A percentile compares a stretch with the other conserved stretches of the same genome.
Evolutionary conservation across 192 early-diverging fungal genomes (phyloP).

Genomic region (Diversispora eburnea): DNA sequence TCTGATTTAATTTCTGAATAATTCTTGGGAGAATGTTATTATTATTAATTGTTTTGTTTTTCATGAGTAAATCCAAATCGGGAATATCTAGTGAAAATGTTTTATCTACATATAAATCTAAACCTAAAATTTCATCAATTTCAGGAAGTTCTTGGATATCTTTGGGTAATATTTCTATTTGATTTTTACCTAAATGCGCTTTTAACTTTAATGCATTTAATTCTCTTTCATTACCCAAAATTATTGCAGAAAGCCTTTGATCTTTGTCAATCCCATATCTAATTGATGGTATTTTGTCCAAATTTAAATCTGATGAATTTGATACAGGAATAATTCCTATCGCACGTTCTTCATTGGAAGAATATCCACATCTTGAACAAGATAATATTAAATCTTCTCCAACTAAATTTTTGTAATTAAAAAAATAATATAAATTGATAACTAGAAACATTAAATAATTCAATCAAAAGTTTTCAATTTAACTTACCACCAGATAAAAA

Average conservation of each 20-base stretch:
- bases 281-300: neutral
- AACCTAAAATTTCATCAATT: neutral
- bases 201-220: neutral
- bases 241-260: neutral
- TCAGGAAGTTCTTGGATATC: neutral
- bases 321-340: slow-evolving; percentile 29
- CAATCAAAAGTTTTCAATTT: too few species aligned
- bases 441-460: neutral
- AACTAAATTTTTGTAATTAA: slow-evolving; percentile 26
- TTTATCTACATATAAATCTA: neutral
- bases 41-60: neutral
- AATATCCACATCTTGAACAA: slow-evolving; percentile 73
- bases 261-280: neutral
- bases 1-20: slow-evolving; percentile 16
- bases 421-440: neutral
- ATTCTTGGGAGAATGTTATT: slow-evolving; percentile 9
- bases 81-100: neutral
- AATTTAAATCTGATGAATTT: neutral
- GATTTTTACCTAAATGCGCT: neutral
- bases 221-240: neutral
- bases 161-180: neutral
- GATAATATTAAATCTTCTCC: slow-evolving; percentile 81
- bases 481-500: slow-evolving; percentile 59
- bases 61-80: neutral
- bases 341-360: slow-evolving; percentile 82